Conservation (phyloP, 2,329 filamentous ascomycete genomes). For the Nothophaeocryptopus gaeumannii region DNA sequence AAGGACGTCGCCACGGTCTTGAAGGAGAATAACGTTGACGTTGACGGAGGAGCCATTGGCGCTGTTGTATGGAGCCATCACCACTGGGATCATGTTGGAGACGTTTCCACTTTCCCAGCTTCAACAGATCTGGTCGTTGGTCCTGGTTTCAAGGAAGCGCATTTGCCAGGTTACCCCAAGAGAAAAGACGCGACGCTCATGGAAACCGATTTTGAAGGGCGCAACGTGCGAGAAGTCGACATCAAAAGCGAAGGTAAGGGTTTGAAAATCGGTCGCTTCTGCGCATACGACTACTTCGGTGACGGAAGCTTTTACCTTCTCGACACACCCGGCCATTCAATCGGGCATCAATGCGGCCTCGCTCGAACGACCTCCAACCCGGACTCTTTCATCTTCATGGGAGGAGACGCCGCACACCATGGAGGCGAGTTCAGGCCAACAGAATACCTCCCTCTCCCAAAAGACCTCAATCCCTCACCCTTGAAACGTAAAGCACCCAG, state of each 20-base stretch:
- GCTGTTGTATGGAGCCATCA: conserved; percentile 37
- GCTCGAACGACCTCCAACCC: conserved; percentile 41
- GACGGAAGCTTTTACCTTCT: conserved; percentile 58
- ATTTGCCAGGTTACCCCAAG: conserved; percentile 47
- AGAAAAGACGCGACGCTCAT: conserved; percentile 39
- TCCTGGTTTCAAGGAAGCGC: conserved; percentile 44
- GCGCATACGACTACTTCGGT: conserved; percentile 54
- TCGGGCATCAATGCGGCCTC: conserved; percentile 52
- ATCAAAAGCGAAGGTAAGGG: conserved; percentile 35
- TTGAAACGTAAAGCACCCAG: conserved; percentile 23
- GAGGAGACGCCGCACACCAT: conserved; percentile 45
- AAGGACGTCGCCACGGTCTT: conserved; percentile 45
- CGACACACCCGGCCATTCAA: conserved; percentile 52
- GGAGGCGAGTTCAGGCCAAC: conserved; percentile 42
- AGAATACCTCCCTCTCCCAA: conserved; percentile 40
- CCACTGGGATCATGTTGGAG: conserved; percentile 39
- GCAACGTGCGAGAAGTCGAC: conserved; percentile 38
- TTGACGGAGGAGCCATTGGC: conserved; percentile 36
- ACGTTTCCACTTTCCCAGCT: conserved; percentile 44
- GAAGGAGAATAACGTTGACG: conserved; percentile 39
- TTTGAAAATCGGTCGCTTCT: conserved; percentile 46
- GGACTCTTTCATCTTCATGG: conserved; percentile 50
- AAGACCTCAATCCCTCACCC: conserved; percentile 28
- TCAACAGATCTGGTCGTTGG: conserved; percentile 48
- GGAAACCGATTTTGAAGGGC: conserved; percentile 42